phyloP scores from a whole-genome alignment of 345 rosid genomes.

The Pistacia vera region DNA sequence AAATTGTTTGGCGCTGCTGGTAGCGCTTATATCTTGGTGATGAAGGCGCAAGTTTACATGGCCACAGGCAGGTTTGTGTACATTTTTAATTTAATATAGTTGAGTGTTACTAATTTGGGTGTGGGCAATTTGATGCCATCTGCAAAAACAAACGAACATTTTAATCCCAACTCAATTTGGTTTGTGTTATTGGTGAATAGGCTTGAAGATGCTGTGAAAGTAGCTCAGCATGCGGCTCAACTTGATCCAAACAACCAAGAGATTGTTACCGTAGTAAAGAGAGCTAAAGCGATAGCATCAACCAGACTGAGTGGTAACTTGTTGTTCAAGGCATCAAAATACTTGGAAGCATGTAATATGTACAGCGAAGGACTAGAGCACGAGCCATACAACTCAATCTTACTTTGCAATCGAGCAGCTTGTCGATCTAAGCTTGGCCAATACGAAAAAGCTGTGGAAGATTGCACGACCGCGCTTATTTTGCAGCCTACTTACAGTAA shows the following conservation, averaged over 20 bases:
- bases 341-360: constrained; percentile 59
- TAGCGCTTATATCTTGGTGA: constrained; percentile 43
- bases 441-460: constrained; percentile 75
- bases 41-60: constrained; percentile 58
- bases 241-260: constrained; percentile 74
- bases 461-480: constrained; percentile 70
- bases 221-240: constrained; percentile 68
- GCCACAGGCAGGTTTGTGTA: constrained; percentile 67
- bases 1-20: constrained; percentile 49
- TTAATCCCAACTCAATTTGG: neutral
- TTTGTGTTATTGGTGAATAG: constrained; percentile 28
- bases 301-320: constrained; percentile 76
- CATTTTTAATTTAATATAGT: neutral
- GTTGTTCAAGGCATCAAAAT: constrained; percentile 66
- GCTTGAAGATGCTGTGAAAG: constrained; percentile 75
- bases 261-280: constrained; percentile 38
- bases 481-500: constrained; percentile 72
- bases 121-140: neutral
- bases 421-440: constrained; percentile 68
- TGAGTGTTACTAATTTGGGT: neutral
- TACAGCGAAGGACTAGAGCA: constrained; percentile 83
- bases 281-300: constrained; percentile 55
- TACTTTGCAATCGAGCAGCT: constrained; percentile 93
- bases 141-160: neutral
- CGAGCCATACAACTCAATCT: constrained; percentile 70